Evolutionary conservation across 2,329 filamentous ascomycete species (phyloP).

Genomic region (Pyrenophora teres): DNA sequence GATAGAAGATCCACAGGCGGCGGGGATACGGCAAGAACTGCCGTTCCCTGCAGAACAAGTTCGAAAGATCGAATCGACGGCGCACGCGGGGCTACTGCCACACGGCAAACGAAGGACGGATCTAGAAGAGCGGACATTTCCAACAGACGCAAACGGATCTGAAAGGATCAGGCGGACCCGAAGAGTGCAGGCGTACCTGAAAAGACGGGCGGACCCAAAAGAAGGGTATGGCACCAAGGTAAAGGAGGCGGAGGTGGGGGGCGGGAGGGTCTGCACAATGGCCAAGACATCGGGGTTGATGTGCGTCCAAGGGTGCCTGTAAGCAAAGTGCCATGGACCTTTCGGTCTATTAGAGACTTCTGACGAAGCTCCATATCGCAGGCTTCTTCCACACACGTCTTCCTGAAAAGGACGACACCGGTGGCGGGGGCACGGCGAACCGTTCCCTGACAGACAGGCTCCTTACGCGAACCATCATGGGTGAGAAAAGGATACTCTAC

Average conservation of each 20-base stretch:
- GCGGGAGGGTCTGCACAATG: constrained; percentile 12
- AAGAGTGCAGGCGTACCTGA: constrained; percentile 16
- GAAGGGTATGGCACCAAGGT: constrained; percentile 4
- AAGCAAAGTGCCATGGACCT: constrained; percentile 30
- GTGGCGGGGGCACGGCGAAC: constrained; percentile 22
- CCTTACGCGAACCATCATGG: constrained; percentile 24
- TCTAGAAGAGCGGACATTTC: constrained; percentile 9
- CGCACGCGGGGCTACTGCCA: neutral
- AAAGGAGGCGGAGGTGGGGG: neutral
- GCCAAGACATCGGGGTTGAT: constrained; percentile 17
- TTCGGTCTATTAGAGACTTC: constrained; percentile 25
- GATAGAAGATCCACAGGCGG: constrained; percentile 27
- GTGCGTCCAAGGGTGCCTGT: constrained; percentile 26
- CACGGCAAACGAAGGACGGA: neutral
- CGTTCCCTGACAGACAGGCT: constrained; percentile 29
- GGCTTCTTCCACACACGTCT: constrained; percentile 33
- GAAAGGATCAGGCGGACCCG: constrained; percentile 5
- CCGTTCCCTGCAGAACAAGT: constrained; percentile 28
- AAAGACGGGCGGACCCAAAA: constrained; percentile 11
- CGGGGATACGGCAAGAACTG: constrained; percentile 16
- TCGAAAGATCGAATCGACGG: neutral
- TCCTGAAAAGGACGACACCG: constrained; percentile 30
- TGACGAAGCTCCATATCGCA: constrained; percentile 25
- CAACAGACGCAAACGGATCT: constrained; percentile 8
- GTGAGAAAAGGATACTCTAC: constrained; percentile 22